Conservation (phyloP, 768 basidiomycete species). For the Trametes cinnabarina region DNA sequence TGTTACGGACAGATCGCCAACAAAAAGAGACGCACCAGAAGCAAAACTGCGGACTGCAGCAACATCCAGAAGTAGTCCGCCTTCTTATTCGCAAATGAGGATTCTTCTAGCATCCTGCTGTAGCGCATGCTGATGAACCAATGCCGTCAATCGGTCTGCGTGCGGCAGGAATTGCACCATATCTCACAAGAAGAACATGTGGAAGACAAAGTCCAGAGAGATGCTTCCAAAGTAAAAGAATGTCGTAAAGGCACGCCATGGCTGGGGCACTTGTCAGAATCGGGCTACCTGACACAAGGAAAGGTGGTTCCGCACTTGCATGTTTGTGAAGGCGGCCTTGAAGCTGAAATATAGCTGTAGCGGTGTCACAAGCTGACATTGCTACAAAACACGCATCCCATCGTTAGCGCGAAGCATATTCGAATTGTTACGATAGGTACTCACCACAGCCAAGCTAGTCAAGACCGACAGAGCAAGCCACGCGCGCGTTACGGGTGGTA, state of each 20-base stretch:
- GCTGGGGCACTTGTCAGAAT: conserved; percentile 40
- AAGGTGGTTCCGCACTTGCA: conserved; percentile 54
- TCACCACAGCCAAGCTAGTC: conserved; percentile 82
- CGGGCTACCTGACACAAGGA: not conserved
- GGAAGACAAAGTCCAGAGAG: conserved; percentile 92
- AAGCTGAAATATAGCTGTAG: conserved; percentile 92
- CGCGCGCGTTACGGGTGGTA: conserved; percentile 85
- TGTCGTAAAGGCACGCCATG: conserved; percentile 85
- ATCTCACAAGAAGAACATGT: conserved; percentile 96
- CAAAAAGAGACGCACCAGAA: conserved; percentile 59
- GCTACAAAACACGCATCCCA: conserved; percentile 45
- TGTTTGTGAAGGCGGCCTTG: conserved; percentile 77
- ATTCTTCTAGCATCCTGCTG: conserved; percentile 95
- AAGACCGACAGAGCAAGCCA: conserved; percentile 82
- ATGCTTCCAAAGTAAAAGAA: conserved; percentile 97
- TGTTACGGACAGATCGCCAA: too few species aligned
- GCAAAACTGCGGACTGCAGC: conserved; percentile 76
- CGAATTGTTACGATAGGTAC: too few species aligned
- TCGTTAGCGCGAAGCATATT: too few species aligned
- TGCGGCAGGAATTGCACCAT: too few species aligned
- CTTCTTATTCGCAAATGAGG: conserved; percentile 84
- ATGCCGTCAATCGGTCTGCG: not conserved
- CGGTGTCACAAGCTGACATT: conserved; percentile 89
- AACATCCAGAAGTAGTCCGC: conserved; percentile 98
- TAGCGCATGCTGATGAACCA: conserved; percentile 81